Evolutionary conservation across 768 basidiomycete genomes (phyloP).

Genomic region (Collybia nuda): DNA sequence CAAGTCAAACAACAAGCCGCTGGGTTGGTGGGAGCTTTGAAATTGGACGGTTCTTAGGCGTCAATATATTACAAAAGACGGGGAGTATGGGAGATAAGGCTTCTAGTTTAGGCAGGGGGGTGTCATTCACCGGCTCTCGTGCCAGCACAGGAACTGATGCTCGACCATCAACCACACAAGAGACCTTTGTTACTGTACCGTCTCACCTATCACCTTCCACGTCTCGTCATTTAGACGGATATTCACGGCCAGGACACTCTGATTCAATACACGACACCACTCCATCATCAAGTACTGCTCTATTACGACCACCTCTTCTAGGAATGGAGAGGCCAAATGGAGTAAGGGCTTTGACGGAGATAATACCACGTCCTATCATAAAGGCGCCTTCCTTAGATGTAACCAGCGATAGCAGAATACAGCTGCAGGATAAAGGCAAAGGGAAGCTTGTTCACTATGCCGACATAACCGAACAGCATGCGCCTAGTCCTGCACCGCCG

Average conservation of each 20-base stretch:
- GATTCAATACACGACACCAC: slow-evolving; percentile 1
- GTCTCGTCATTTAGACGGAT: slow-evolving; percentile 18
- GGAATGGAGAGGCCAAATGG: not conserved
- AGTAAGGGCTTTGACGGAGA: slow-evolving; percentile 14
- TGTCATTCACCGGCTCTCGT: not conserved
- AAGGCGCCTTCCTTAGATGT: slow-evolving; percentile 12
- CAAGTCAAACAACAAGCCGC: slow-evolving; percentile 19
- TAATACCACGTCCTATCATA: slow-evolving; percentile 17
- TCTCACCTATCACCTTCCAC: slow-evolving; percentile 2
- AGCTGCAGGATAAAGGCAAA: slow-evolving; percentile 23
- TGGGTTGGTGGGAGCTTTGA: slow-evolving; percentile 82
- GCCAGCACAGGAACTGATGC: not conserved
- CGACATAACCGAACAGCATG: slow-evolving; percentile 16
- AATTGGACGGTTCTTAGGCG: slow-evolving; percentile 73
- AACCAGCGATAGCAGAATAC: slow-evolving; percentile 8
- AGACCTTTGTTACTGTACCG: not conserved
- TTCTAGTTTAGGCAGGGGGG: slow-evolving; percentile 8
- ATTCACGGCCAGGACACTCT: slow-evolving; percentile 10
- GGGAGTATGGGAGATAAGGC: slow-evolving; percentile 12
- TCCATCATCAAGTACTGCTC: slow-evolving; percentile 15
- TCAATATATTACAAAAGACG: slow-evolving; percentile 51
- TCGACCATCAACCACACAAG: slow-evolving; percentile 2
- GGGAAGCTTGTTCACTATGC: slow-evolving; percentile 40
- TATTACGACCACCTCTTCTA: slow-evolving; percentile 10
- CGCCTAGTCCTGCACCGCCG: slow-evolving; percentile 48